These are phyloP conservation scores for Nakazawaea molendinolei DNA, from an alignment of 805 yeast genomes.

Conservation along the genomic window DNA sequence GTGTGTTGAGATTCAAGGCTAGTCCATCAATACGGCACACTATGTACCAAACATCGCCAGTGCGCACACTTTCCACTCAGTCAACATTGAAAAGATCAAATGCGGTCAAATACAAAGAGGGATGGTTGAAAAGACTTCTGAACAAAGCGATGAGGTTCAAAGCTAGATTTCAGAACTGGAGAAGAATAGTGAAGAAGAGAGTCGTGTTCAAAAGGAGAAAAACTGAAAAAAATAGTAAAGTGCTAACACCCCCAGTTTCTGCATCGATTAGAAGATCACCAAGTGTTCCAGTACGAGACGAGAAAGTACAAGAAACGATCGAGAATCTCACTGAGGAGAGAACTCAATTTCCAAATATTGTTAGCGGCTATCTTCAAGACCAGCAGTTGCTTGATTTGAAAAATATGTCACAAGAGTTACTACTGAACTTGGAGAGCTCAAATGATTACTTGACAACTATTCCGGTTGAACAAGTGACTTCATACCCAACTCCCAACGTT, in stretches of 20 bases:
- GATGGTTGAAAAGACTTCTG: conserved; percentile 7
- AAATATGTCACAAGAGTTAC: conserved; percentile 1
- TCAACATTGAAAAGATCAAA: conserved; percentile 11
- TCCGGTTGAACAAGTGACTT: neutral
- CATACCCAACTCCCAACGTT: conserved; percentile 8
- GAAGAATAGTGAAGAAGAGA: conserved; percentile 1
- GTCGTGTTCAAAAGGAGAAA: conserved; percentile 1
- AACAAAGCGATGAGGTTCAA: conserved; percentile 1
- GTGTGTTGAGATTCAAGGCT: conserved; percentile 3
- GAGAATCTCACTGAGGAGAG: neutral
- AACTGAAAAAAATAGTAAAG: neutral
- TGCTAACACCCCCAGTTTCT: neutral
- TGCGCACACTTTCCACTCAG: neutral
- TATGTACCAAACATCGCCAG: neutral
- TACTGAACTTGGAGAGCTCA: neutral
- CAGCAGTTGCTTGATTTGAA: conserved; percentile 1
- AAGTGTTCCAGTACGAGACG: neutral
- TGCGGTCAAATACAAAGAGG: conserved; percentile 10
- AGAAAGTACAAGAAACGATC: neutral
- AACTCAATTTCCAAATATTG: no score
- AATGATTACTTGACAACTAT: neutral
- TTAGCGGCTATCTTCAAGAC: conserved; percentile 7
- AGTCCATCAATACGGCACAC: conserved; percentile 2
- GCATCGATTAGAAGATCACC: neutral
- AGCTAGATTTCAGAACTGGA: conserved; percentile 6